Base-by-base conservation (phyloP, 1,284 basidiomycete genomes). In the Apiotrichum sp. region DNA sequence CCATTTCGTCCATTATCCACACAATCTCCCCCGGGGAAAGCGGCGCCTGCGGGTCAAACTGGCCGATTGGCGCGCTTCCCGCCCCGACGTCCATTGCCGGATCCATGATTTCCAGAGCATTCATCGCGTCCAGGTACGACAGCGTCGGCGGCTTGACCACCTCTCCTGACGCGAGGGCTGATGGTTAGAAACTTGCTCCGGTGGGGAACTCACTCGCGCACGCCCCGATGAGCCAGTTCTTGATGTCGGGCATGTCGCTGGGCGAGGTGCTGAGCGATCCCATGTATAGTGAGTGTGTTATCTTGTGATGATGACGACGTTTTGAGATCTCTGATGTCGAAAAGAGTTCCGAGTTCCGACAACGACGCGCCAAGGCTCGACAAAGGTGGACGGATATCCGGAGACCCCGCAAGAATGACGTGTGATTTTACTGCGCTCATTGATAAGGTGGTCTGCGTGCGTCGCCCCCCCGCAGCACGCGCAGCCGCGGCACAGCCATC, bases 71-170 rank as follows among this genome's bases (percentile, higher is more conserved):
- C 60, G 32, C 16, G 14, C 58, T 52, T 14, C 33, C 8, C 29
- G 88, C 79, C 5, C 92, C 91, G 57, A 84, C 89, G 74, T 97
- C 93, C 73, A 95, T 85, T 11, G 88, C 84, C 10, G 88, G 86
- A 72, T 95, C 90, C 55, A 90, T 89, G 57, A 95, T 91, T 68
- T 90, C 86, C 54, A 93, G 84, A 14, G 89, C 88, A 61, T 87
- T 88, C 90, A 95, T 93, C 11, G 89, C 85, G 59, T 95, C 91
- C 60, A 86, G 80, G 48, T 93, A 77, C 13, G 83, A 82, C 63
- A 90, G 86, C 36, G 82, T 82, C 1, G 84, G 80, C 58, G 84
- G 83, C 44, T 89, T 80, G n/a, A 91, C 62, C 59, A 90, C 78
- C 50, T 80, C 79, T 10, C 84, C 84, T 1, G 80, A 76, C 38